Evolutionary conservation across 2,329 filamentous ascomycete species (phyloP).

Genomic region (Exophiala phaeomuriformis): DNA sequence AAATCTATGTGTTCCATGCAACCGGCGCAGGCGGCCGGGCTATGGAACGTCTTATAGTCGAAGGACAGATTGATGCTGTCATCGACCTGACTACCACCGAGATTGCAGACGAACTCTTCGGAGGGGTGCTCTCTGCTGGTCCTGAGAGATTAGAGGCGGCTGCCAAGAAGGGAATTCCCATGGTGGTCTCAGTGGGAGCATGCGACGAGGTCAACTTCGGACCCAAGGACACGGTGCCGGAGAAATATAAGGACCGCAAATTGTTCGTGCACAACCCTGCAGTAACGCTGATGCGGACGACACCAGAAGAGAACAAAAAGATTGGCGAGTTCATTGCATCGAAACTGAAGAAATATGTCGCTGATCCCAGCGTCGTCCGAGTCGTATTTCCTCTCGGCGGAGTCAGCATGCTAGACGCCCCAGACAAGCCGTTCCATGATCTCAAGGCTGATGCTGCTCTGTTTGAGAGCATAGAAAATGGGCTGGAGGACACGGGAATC

Average conservation of each 20-base stretch:
- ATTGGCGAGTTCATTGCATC: slow-evolving; percentile 52
- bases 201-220: slow-evolving; percentile 61
- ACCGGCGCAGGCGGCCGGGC: slow-evolving; percentile 61
- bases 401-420: slow-evolving; percentile 53
- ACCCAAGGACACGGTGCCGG: slow-evolving; percentile 48
- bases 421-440: slow-evolving; percentile 49
- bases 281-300: slow-evolving; percentile 61
- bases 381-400: slow-evolving; percentile 56
- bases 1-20: slow-evolving; percentile 62
- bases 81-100: slow-evolving; percentile 68
- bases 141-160: slow-evolving; percentile 52
- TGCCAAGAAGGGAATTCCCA: slow-evolving; percentile 51
- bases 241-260: slow-evolving; percentile 44
- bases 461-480: slow-evolving; percentile 43
- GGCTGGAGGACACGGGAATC: slow-evolving; percentile 45
- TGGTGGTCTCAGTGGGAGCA: slow-evolving; percentile 49
- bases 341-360: slow-evolving; percentile 43
- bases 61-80: slow-evolving; percentile 56
- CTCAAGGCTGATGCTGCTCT: slow-evolving; percentile 42
- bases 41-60: slow-evolving; percentile 58
- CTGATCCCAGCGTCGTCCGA: slow-evolving; percentile 40
- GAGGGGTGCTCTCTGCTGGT: slow-evolving; percentile 57
- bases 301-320: slow-evolving; percentile 47
- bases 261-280: slow-evolving; percentile 60
- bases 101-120: slow-evolving; percentile 56